phyloP scores from a whole-genome alignment of 2,329 filamentous ascomycete species.

The Colletotrichum sp. region DNA sequence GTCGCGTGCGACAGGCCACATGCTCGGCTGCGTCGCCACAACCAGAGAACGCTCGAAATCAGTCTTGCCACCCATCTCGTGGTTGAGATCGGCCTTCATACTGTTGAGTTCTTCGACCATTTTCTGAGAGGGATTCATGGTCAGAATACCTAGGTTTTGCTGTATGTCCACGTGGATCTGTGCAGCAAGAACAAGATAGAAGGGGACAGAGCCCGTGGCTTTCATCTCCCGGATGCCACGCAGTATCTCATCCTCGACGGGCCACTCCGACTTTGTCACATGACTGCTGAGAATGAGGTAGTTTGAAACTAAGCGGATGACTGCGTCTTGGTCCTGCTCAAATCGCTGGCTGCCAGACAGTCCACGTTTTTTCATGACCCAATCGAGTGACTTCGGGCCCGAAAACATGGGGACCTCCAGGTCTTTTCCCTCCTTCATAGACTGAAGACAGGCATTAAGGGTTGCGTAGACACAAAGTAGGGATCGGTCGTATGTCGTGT shows the following conservation, averaged over 20 bases:
- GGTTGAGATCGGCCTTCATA: background rate
- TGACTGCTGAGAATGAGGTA: background rate
- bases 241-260: background rate
- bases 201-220: background rate
- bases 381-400: background rate
- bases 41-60: background rate
- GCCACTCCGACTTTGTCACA: background rate
- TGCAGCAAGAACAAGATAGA: background rate
- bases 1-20: background rate
- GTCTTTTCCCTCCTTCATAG: background rate
- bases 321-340: background rate
- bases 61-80: background rate
- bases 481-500: background rate
- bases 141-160: background rate
- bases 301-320: background rate
- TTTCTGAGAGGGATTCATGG: background rate
- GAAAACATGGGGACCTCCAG: rapidly evolving
- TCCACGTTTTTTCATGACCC: background rate
- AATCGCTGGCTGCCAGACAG: background rate
- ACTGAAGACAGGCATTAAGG: rapidly evolving
- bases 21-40: background rate
- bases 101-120: background rate
- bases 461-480: background rate
- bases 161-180: background rate
- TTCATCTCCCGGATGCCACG: background rate